Base-by-base conservation (phyloP, 2,329 filamentous ascomycete species). In the Talaromyces sp. region DNA sequence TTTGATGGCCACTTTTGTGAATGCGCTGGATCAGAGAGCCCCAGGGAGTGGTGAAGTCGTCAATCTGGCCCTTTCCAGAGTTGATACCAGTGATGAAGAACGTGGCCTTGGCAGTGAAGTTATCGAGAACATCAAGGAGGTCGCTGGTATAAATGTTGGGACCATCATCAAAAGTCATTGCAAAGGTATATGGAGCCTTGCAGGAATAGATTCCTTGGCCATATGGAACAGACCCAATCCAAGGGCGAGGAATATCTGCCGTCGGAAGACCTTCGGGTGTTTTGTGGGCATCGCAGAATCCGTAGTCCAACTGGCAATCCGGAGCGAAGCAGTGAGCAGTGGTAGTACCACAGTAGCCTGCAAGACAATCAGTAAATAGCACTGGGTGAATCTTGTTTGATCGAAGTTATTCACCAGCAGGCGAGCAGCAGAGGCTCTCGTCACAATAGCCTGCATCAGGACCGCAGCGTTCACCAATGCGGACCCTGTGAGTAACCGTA, bases 131-230 rank as follows among this genome's bases (percentile, higher is more conserved):
- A 67, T 89, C 83, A 12, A 89, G 78, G 12, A 90, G 79, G 63
- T 87, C 82, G 47, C 75, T 74, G 1, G 87, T 89, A 72, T 86
- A 88, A 23, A 79, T 73, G 65, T 83, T 84, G 27, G 87, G 87
- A 1, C 87, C 87, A 70, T 89, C 87, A 66, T 89, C 87, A 66
- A 84, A 89, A 0, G 87, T 89, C 60, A 90, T 72, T 18, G 87
- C 87, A 67, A 90, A 81, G 10, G 84, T 84, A 58, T 86, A 85
- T 2, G 81, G 77, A n/a, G 78, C 77, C 44, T 67, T 70, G 65
- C 79, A 81, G 10, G 73, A 70, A 34, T 73, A 72, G 59, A 79
- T 75, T 18, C 65, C 61, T 27, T 72, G 71, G 1, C 71, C 75
- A 55, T 78, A 79, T 18, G 73, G 72, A 16, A 75, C 70, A 42